Base-by-base conservation (phyloP, 2,329 filamentous ascomycete genomes). In the Sporothrix euskadiensis region DNA sequence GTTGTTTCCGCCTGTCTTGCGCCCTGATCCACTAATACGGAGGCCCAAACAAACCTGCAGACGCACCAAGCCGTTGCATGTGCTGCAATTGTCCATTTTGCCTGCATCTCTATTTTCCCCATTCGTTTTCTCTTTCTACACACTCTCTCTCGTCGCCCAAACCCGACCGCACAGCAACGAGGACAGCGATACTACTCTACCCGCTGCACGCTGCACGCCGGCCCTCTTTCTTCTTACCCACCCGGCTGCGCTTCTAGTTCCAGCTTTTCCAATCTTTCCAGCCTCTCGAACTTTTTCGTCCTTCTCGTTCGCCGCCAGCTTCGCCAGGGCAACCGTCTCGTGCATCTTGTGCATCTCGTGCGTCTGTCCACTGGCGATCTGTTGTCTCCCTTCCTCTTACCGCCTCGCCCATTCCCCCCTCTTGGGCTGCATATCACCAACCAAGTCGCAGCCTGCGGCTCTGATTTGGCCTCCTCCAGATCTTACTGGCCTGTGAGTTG, bases 401-500 rank as follows among this genome's bases (percentile, higher is more conserved):
- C 41, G 26, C 32, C 44, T 22, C 59, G 8, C 14, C 41, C 5
- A 22, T 59, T 41, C 19, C 19, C 52, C n/a, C 22, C 22, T 54
- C 30, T 35, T 10, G 47, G 9, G 66, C 47, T 26, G 47, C 66
- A 66, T 32, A 59, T 47, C 68, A 41, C 35, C 66, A 65, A 66
- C 57, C 44, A 47, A 65, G 39, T 68, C 59, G 49, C 71, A 59
- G 52, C 44, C 56, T 66, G 69, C 56, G 52, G 63, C 63, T 69
- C 63, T 59, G 47, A 56, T 65, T 49, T 44, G 54, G 65, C 56
- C 7, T 35, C 32, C 16, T 35, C 41, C 22, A n/a, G 32, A 41
- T 66, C 59, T 35, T 70, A 71, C 69, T 69, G 69, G 73, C 52
- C 54, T 54, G 70, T 74, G 59, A 70, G 73, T 72, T 72, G 59